phyloP scores from a whole-genome alignment of 2,329 filamentous ascomycete genomes.

The Tolypocladium tropicale region DNA sequence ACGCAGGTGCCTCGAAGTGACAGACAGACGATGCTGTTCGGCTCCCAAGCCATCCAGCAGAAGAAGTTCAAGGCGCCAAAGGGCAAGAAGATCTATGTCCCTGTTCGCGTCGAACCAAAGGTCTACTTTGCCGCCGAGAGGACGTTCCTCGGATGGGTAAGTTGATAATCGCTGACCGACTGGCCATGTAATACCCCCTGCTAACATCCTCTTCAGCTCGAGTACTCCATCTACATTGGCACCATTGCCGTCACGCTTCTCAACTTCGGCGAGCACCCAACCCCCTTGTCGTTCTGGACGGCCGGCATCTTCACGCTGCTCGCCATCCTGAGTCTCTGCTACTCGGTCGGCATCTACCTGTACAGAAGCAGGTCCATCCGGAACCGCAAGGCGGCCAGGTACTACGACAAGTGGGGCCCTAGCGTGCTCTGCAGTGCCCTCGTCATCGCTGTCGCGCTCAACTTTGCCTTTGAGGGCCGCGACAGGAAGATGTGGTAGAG shows the following conservation, averaged over 20 bases:
- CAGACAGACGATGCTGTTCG: conserved; percentile 42
- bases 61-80: conserved; percentile 62
- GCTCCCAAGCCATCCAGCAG: conserved; percentile 41
- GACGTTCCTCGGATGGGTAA: conserved; percentile 88
- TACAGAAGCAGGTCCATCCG: conserved; percentile 83
- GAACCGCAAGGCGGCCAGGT: conserved; percentile 72
- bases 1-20: conserved; percentile 48
- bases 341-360: conserved; percentile 75
- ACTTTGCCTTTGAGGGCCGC: conserved; percentile 70
- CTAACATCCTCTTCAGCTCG: conserved; percentile 46
- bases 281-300: conserved; percentile 51
- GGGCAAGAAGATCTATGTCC: conserved; percentile 90
- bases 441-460: conserved; percentile 63
- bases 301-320: conserved; percentile 74
- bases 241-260: conserved; percentile 76
- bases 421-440: conserved; percentile 64
- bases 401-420: conserved; percentile 85
- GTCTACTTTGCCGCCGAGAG: conserved; percentile 95
- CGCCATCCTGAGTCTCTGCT: conserved; percentile 67
- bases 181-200: background rate
- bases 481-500: conserved; percentile 44
- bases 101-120: conserved; percentile 91
- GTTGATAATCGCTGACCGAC: conserved; percentile 19
- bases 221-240: conserved; percentile 91
- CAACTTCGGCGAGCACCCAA: conserved; percentile 61